These are phyloP conservation scores for Fusarium albosuccineum DNA, from an alignment of 2,329 filamentous ascomycete species.

Conservation along the genomic window DNA sequence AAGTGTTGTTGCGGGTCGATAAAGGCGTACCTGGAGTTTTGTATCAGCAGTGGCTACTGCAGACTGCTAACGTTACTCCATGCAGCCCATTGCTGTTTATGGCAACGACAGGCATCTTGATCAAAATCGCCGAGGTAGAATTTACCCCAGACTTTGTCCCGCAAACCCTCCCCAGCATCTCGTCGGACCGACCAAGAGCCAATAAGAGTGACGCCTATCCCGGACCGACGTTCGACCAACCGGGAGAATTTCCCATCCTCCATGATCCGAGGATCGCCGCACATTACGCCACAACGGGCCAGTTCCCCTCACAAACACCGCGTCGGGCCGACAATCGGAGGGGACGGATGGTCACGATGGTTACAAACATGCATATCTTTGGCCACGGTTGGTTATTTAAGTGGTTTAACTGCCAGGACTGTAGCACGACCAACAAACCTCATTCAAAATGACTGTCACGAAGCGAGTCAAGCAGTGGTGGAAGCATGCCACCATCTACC, in stretches of 20 bases:
- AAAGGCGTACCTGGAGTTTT: too few species aligned
- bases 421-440: background rate
- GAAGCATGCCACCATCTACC: constrained; percentile 67
- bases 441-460: constrained; percentile 38
- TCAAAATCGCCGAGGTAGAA: background rate
- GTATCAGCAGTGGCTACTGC: too few species aligned
- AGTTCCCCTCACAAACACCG: background rate
- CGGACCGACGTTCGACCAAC: constrained; percentile 40
- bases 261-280: background rate
- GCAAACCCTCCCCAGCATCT: too few species aligned
- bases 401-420: background rate
- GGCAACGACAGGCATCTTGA: too few species aligned
- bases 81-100: too few species aligned
- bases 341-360: constrained; percentile 2
- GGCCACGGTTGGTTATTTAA: constrained; percentile 2
- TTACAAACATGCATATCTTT: too few species aligned
- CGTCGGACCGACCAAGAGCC: constrained; percentile 34
- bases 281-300: too few species aligned
- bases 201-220: background rate
- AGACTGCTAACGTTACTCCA: too few species aligned
- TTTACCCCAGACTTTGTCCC: too few species aligned
- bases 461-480: constrained; percentile 58
- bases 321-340: constrained; percentile 30
- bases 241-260: background rate
- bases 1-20: background rate